These are phyloP conservation scores for Eleusine indica DNA, from an alignment of 176 grass and related monocot genomes.

Conservation along the genomic window DNA sequence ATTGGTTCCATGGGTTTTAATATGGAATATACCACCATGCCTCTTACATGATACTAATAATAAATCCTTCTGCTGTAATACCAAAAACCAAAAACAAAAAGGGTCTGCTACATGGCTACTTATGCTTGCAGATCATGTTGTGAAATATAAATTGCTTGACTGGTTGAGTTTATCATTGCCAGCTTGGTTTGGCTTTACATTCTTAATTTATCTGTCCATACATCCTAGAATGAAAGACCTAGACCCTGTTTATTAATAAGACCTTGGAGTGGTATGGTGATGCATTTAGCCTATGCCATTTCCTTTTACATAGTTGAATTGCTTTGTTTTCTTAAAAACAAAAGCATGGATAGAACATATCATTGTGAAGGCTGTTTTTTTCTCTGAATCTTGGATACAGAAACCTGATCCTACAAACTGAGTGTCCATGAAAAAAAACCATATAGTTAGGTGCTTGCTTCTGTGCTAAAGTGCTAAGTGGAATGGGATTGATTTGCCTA, in stretches of 20 bases:
- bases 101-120: background rate
- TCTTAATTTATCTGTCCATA: background rate
- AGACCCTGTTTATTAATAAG: background rate
- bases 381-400: background rate
- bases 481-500: no score
- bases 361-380: background rate
- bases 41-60: background rate
- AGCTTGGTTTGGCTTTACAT: background rate
- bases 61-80: background rate
- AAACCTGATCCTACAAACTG: background rate
- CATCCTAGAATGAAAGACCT: background rate
- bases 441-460: no score
- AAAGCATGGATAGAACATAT: background rate
- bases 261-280: background rate
- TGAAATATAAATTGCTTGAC: background rate
- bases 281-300: background rate
- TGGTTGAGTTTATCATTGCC: background rate
- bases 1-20: background rate
- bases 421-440: background rate
- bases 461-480: no score
- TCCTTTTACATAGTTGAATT: background rate
- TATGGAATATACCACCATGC: background rate
- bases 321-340: constrained; percentile 1
- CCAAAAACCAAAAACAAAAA: background rate
- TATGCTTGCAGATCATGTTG: background rate